phyloP scores from a whole-genome alignment of 2,329 filamentous ascomycete genomes.

The Colletotrichum lupini region DNA sequence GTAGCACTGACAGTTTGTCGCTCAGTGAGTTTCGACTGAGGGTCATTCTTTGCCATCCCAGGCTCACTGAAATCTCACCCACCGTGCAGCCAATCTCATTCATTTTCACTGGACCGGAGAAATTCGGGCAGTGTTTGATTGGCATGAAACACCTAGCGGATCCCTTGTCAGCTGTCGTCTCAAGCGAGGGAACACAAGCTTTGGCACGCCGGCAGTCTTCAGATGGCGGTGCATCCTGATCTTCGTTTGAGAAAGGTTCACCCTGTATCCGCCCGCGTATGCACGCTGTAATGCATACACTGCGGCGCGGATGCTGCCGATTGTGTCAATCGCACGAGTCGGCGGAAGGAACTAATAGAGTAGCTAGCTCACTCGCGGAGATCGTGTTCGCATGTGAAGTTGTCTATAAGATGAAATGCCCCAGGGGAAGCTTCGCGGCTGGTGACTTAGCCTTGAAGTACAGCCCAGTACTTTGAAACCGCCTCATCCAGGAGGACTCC shows the following conservation, averaged over 20 bases:
- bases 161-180: background rate
- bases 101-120: background rate
- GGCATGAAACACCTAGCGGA: background rate
- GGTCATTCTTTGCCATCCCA: background rate
- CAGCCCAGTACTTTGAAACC: background rate
- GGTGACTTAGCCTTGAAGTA: too few relatives aligned
- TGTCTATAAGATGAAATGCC: background rate
- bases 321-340: background rate
- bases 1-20: background rate
- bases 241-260: background rate
- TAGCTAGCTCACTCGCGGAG: background rate
- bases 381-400: background rate
- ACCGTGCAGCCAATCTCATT: background rate
- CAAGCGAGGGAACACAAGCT: background rate
- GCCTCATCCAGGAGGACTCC: background rate
- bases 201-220: background rate
- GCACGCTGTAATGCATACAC: background rate
- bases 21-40: background rate
- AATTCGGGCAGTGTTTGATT: background rate
- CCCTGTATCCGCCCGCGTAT: background rate
- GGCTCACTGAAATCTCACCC: background rate
- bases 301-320: background rate
- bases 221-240: background rate
- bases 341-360: background rate
- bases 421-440: too few relatives aligned